Percentiles rank a stretch among this genome's conserved stretches.
phyloP scores from a whole-genome alignment of 768 basidiomycete genomes.

The Phylloporus sp. region DNA sequence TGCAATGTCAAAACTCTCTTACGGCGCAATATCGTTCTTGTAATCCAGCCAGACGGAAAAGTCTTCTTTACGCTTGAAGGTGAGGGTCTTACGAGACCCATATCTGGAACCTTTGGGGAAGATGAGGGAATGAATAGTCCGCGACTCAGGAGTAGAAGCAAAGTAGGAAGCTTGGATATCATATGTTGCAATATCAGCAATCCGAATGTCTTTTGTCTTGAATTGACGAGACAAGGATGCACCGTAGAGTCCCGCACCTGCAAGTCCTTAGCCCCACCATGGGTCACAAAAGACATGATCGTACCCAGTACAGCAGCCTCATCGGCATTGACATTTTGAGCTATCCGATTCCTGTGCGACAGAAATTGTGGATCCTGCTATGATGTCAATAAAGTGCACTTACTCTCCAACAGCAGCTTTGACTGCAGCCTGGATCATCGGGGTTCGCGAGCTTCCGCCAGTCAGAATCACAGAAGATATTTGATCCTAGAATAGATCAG shows the following conservation, averaged over 20 bases:
- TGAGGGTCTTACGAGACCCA: constrained; percentile 81
- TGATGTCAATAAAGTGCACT: constrained; percentile 25
- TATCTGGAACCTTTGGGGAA: constrained; percentile 76
- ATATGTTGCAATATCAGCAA: constrained; percentile 67
- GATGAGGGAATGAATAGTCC: constrained; percentile 71
- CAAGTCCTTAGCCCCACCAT: constrained; percentile 2
- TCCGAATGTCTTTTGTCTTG: constrained; percentile 91
- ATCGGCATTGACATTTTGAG: constrained; percentile 94
- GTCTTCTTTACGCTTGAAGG: constrained; percentile 82
- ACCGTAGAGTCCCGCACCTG: constrained; percentile 85
- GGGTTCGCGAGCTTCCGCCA: constrained; percentile 86
- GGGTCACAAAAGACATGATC: background rate
- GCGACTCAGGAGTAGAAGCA: constrained; percentile 50
- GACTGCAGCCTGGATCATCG: constrained; percentile 86
- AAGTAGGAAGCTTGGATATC: constrained; percentile 80
- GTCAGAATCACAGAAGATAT: constrained; percentile 89
- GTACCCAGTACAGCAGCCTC: constrained; percentile 89
- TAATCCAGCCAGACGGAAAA: constrained; percentile 78
- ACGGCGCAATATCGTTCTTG: constrained; percentile 61
- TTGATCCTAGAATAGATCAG: constrained; percentile 51
- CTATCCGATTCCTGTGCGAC: constrained; percentile 65
- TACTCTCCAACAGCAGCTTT: constrained; percentile 75
- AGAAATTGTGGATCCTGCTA: background rate
- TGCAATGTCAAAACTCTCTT: constrained; percentile 25
- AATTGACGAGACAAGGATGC: constrained; percentile 86